Base-by-base conservation (phyloP, 257 asterid species). In the Nicotiana knightiana region DNA sequence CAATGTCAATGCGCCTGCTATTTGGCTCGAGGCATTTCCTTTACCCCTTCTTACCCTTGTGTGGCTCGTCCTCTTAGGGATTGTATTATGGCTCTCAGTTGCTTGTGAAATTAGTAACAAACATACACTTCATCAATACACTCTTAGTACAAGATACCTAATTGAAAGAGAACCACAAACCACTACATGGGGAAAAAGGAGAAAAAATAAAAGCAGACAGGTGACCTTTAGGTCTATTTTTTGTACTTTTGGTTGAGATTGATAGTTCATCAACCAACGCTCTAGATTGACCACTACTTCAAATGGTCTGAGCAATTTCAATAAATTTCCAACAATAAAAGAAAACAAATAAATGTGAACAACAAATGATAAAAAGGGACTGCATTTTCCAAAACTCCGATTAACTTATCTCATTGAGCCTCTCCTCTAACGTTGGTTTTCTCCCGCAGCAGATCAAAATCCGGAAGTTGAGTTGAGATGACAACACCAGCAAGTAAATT, bases 121-220 rank as follows among this genome's bases (percentile, higher is more conserved):
- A 9, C 2, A 39, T 1, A 70, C 37, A 67, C 6, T 33, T 3
- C 33, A 39, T 39, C 57, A 68, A n/a, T n/a, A n/a, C 5, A 68
- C 5, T 35, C 12, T 35, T 3, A 9, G 12, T 9, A 43, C 51
- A 43, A 43, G 51, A 43, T 8, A 35, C 39, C 48, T 67, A 67
- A 35, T 67, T 67, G 54, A 67, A 35, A 67, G 30, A 35, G 53
- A 67, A 67, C 53, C 76, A 67, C 76, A 67, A 67, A 67, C 76
- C 30, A 67, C 54, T 67, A 17, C 12, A 67, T 9, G 76, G 4
- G 4, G 28, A 4, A 26, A 1, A 21, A 21, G 37, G 21, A 67
- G 17, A 67, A n/a, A 18, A 24, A 37, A n/a, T 4, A 37, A 46
- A 67, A 68, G 76, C 6, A 67, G 48, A 17, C 30, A 17, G 18